These are phyloP conservation scores for Candida broadrunensis DNA, from an alignment of 805 yeast species.

Conservation along the genomic window DNA sequence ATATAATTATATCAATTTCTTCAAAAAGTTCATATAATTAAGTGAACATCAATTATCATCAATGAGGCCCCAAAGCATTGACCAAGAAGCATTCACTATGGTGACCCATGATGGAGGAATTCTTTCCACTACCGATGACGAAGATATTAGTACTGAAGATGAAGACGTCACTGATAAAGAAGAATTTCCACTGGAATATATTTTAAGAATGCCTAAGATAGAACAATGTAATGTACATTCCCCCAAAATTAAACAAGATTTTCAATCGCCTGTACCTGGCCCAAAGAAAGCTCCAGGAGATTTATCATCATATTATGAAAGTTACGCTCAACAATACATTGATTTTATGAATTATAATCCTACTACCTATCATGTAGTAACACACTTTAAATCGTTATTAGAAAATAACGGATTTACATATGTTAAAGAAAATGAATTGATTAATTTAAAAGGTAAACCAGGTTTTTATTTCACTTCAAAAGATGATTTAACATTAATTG, in stretches of 20 bases:
- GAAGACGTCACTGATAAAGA: not conserved
- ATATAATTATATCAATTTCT: no score
- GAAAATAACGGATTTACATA: constrained; percentile 25
- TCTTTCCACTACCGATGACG: constrained; percentile 6
- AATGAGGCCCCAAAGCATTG: no score
- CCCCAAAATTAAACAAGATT: not conserved
- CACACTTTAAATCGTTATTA: constrained; percentile 20
- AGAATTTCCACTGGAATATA: constrained; percentile 1
- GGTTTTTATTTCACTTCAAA: constrained; percentile 26
- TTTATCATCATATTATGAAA: constrained; percentile 3
- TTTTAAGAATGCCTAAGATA: constrained; percentile 1
- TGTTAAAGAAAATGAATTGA: constrained; percentile 18
- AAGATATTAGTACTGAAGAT: not conserved
- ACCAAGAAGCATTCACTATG: constrained; percentile 8
- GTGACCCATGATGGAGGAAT: constrained; percentile 10
- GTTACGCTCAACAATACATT: constrained; percentile 7
- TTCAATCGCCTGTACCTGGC: no score
- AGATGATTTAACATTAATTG: constrained; percentile 33
- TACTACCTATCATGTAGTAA: constrained; percentile 38
- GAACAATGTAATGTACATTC: not conserved
- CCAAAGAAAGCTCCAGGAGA: not conserved
- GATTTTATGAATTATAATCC: constrained; percentile 26
- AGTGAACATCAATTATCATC: no score
- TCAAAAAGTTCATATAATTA: no score
- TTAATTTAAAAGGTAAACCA: constrained; percentile 13